Evolutionary conservation across 116 monocot species (phyloP).

Genomic region (Posidonia oceanica): DNA sequence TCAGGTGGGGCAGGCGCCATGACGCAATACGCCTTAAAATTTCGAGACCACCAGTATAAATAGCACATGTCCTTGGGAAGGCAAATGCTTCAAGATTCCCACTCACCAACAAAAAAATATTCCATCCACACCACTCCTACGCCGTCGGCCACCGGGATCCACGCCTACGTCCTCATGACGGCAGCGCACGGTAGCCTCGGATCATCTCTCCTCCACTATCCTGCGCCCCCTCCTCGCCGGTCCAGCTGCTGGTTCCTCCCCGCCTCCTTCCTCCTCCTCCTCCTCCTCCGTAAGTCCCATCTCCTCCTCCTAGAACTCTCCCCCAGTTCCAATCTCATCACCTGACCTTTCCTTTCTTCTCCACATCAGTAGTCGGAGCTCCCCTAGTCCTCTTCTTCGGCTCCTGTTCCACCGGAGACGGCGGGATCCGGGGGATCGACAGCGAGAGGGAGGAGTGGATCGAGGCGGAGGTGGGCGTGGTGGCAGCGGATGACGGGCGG

Average conservation of each 20-base stretch:
- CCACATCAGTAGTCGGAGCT: background rate
- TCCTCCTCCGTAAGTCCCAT: conserved; percentile 3
- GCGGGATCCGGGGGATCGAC: background rate
- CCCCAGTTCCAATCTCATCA: too few species aligned
- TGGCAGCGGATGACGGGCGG: conserved; percentile 65
- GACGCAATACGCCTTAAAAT: too few species aligned
- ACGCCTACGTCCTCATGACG: background rate
- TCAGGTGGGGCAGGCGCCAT: too few species aligned
- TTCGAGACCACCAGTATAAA: too few species aligned
- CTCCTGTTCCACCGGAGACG: background rate
- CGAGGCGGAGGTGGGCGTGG: conserved; percentile 64
- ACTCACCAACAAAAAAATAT: background rate
- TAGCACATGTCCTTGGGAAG: too few species aligned
- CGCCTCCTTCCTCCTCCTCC: background rate
- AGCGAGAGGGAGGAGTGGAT: conserved; percentile 24
- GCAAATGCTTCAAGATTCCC: background rate
- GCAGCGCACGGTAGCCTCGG: conserved; percentile 25
- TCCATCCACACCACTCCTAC: background rate
- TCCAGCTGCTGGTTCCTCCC: background rate
- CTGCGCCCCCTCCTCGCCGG: conserved; percentile 12
- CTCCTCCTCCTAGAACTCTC: background rate
- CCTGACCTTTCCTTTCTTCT: background rate
- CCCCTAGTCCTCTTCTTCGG: background rate
- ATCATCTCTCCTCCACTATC: conserved; percentile 28
- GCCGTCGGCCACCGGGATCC: background rate